These are phyloP conservation scores for Amniculicola lignicola DNA, from an alignment of 495 filamentous ascomycete species.

Conservation along the genomic window DNA sequence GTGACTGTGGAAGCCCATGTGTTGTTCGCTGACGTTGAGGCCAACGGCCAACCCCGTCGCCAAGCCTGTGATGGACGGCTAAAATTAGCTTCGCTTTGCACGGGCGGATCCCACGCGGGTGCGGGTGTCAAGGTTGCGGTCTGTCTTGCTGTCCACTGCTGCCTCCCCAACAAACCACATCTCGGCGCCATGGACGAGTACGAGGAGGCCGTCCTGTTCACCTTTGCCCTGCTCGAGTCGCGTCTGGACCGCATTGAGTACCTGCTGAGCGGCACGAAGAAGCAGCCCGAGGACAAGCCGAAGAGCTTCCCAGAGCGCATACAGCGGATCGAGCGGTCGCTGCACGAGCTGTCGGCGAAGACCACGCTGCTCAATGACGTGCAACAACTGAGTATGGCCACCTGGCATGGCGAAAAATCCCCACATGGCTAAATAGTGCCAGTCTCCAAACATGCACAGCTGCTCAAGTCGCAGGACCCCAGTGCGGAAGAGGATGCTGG, in stretches of 20 bases:
- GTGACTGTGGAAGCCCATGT: no score
- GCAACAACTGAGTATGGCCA: constrained; percentile 27
- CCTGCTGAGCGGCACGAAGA: constrained; percentile 58
- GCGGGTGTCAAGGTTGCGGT: no score
- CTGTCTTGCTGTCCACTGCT: no score
- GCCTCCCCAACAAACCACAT: no score
- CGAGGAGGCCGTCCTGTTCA: constrained; percentile 50
- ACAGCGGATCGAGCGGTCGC: constrained; percentile 55
- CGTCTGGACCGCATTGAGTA: constrained; percentile 73
- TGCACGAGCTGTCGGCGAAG: constrained; percentile 47
- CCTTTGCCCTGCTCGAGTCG: constrained; percentile 72
- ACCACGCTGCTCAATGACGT: constrained; percentile 30
- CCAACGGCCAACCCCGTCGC: no score
- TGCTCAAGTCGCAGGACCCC: constrained; percentile 46
- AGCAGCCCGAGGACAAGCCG: constrained; percentile 34
- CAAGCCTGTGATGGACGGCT: no score
- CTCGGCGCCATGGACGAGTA: constrained; percentile 33
- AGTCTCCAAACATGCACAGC: constrained; percentile 59
- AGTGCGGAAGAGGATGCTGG: constrained; percentile 5
- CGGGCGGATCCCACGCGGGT: no score
- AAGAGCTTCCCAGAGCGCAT: constrained; percentile 47
- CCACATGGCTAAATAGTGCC: constrained; percentile 20
- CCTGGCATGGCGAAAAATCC: not conserved
- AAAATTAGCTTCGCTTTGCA: no score
- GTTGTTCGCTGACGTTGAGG: no score